Base-by-base conservation (phyloP, 495 filamentous ascomycete species). In the Penicillium chermesinum region DNA sequence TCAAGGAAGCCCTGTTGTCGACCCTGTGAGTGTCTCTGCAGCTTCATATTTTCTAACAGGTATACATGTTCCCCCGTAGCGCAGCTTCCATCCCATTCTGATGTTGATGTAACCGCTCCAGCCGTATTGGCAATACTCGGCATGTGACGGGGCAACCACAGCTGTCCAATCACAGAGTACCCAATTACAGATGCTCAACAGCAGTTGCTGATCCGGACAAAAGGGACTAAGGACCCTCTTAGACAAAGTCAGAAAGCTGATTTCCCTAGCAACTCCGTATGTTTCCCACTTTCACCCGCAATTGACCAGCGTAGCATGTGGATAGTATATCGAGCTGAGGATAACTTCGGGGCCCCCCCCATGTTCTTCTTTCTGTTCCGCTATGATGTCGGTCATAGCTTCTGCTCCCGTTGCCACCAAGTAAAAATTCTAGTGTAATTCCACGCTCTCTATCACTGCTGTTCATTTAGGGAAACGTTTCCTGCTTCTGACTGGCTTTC, bases 121-220 rank as follows among this genome's bases (percentile, higher is more conserved):
- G n/a, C n/a, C 25, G 59, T 59, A 59, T 48, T 35, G 38, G 40
- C 53, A 56, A 62, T 62, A 62, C 59, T 38, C 44, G 53, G 53
- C 59, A 62, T 62, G 59, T 62, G 59, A 59, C 53, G 57, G 53
- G 48, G 44, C 27, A 38, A 41, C 32, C 46, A 40, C 33, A 44
- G 37, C 34, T 48, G 49, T 51, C 59, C 59, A 62, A 62, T 62
- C 59, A 62, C 9, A 16, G 42, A 32, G 27, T 48, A 57, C 46
- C 42, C 52, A 38, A 62, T 62, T 62, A 62, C 59, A 50, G 20
- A 45, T 32, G n/a, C 14, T 43, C 18, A 38, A 40, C 36, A 13
- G 8, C 44, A 14, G 35, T 33, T 33, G 35, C 18, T 18, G 17
- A 36, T 46, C 14, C 25, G 32, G 27, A 41, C 13, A 17, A 22